Evolutionary conservation across 148 eudicot genomes (phyloP).

Genomic region (Rhododendron williamsianum): DNA sequence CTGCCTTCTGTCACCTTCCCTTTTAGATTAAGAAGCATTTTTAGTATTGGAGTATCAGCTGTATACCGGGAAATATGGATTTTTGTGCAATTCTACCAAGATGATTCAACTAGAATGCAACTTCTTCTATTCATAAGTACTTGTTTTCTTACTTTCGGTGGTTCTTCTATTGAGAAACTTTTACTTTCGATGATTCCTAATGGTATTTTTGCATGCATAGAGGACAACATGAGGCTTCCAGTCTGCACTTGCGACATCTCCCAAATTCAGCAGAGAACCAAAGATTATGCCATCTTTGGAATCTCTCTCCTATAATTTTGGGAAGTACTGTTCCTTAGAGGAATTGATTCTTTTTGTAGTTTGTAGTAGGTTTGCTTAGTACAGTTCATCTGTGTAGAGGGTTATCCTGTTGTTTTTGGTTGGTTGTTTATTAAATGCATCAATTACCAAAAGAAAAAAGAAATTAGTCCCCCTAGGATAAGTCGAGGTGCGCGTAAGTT

Average conservation of each 20-base stretch:
- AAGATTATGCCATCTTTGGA: too few species aligned
- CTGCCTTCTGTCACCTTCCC: neutral
- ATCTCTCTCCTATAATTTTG: too few species aligned
- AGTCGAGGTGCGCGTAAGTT: neutral
- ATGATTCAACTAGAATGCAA: neutral
- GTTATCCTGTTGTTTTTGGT: neutral
- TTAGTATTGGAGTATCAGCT: neutral
- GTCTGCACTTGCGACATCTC: too few species aligned
- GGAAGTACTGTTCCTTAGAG: too few species aligned
- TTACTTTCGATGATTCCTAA: neutral
- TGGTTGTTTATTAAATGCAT: neutral
- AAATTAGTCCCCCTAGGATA: neutral
- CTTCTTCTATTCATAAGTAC: too few species aligned
- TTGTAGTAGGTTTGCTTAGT: neutral
- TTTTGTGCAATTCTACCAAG: neutral
- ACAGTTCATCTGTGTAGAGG: neutral
- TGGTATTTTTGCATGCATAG: neutral
- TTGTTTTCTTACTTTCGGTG: neutral
- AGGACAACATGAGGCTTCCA: neutral
- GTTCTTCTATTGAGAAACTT: neutral
- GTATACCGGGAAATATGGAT: neutral
- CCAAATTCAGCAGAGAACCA: too few species aligned
- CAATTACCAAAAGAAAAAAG: neutral
- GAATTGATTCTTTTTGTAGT: too few species aligned
- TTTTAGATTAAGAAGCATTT: neutral